These are phyloP conservation scores for Aspergillus saccharolyticus DNA, from an alignment of 495 filamentous ascomycete species.

Conservation along the genomic window DNA sequence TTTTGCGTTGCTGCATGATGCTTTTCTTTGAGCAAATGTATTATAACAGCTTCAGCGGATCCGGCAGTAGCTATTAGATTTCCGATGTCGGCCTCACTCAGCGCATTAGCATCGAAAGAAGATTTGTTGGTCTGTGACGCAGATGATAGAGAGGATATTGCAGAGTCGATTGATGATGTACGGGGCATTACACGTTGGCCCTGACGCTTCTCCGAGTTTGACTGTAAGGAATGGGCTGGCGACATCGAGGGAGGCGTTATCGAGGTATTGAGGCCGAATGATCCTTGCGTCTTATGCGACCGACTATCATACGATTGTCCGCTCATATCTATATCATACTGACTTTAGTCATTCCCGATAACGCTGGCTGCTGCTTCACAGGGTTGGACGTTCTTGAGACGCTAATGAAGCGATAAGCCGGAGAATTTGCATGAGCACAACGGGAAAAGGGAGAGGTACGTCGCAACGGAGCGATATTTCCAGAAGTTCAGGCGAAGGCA, in stretches of 20 bases:
- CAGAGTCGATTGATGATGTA: slow-evolving; percentile 92
- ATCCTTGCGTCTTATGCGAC: slow-evolving; percentile 23
- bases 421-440: slow-evolving; percentile 32
- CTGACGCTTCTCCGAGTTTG: slow-evolving; percentile 29
- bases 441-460: slow-evolving; percentile 21
- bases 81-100: slow-evolving; percentile 58
- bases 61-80: slow-evolving; percentile 77
- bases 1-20: slow-evolving; percentile 83
- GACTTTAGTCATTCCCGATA: slow-evolving; percentile 3
- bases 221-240: slow-evolving; percentile 28
- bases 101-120: slow-evolving; percentile 51
- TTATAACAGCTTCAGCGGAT: slow-evolving; percentile 82
- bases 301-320: slow-evolving; percentile 17
- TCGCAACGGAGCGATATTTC: slow-evolving; percentile 22
- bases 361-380: slow-evolving; percentile 15
- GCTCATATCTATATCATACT: slow-evolving; percentile 21
- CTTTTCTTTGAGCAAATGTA: slow-evolving; percentile 87
- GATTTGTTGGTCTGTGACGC: slow-evolving; percentile 58
- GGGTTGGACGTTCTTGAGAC: slow-evolving; percentile 16
- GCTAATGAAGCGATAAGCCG: slow-evolving; percentile 25
- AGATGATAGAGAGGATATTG: slow-evolving; percentile 81
- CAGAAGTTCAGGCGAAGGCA: slow-evolving; percentile 27
- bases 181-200: slow-evolving; percentile 54
- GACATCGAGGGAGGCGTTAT: slow-evolving; percentile 30
- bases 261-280: slow-evolving; percentile 28